phyloP scores from a whole-genome alignment of 2,329 filamentous ascomycete species.

The Pseudovirgaria hyperparasitica region DNA sequence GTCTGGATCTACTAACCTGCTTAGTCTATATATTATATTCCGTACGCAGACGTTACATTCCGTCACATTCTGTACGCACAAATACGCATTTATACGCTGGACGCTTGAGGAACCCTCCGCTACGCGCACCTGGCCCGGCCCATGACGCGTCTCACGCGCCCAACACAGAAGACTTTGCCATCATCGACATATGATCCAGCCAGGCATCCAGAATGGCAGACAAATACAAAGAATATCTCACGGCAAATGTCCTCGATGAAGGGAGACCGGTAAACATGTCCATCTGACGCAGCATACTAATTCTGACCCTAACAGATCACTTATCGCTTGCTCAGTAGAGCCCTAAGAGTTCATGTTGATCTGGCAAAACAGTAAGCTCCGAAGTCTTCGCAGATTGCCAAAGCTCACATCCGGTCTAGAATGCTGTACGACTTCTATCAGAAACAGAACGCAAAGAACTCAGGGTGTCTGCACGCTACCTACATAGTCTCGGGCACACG shows the following conservation, averaged over 20 bases:
- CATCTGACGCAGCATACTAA: not conserved
- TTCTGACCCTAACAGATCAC: slow-evolving; percentile 49
- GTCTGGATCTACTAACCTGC: too few species aligned
- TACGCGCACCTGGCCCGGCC: too few species aligned
- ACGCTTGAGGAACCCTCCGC: too few species aligned
- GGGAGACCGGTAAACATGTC: slow-evolving; percentile 49
- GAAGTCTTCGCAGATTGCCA: slow-evolving; percentile 1
- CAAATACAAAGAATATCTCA: slow-evolving; percentile 56
- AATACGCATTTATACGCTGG: too few species aligned
- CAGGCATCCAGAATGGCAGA: too few species aligned
- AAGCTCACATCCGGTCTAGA: slow-evolving; percentile 31
- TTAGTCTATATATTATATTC: too few species aligned
- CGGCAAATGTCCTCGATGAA: slow-evolving; percentile 64
- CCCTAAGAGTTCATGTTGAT: slow-evolving; percentile 73
- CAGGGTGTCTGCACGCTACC: slow-evolving; percentile 74
- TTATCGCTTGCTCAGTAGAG: slow-evolving; percentile 73
- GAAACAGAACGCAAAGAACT: slow-evolving; percentile 61
- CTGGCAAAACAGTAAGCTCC: slow-evolving; percentile 67
- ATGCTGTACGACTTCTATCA: slow-evolving; percentile 81
- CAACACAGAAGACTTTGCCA: slow-evolving; percentile 1
- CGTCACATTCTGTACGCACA: too few species aligned
- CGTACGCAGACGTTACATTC: too few species aligned
- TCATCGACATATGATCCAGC: slow-evolving; percentile 1
- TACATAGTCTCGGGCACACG: slow-evolving; percentile 71
- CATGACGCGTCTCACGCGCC: not conserved